Percentiles rank a stretch among this genome's conserved stretches.
phyloP scores from a whole-genome alignment of 1,139 yeast genomes.

The Suhomyces atakaporum region DNA sequence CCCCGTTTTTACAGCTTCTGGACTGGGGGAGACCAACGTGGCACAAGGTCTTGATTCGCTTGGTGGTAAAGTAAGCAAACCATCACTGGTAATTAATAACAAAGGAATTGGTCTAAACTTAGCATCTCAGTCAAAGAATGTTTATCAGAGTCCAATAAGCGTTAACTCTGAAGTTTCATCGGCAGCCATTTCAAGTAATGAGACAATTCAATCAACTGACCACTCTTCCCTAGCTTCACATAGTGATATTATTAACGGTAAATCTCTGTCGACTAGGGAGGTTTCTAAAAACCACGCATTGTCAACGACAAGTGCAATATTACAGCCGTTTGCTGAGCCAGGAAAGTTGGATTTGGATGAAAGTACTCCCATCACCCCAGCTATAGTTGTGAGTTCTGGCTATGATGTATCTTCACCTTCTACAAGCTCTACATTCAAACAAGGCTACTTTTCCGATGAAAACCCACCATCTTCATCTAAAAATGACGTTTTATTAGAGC shows the following conservation, averaged over 20 bases:
- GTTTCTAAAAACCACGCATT: slow-evolving; percentile 6
- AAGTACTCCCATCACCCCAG: slow-evolving; percentile 18
- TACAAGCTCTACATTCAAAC: slow-evolving; percentile 23
- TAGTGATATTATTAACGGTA: slow-evolving; percentile 17
- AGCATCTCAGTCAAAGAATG: slow-evolving; percentile 9
- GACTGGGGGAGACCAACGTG: neutral
- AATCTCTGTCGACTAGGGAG: slow-evolving; percentile 10
- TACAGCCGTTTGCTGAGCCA: neutral
- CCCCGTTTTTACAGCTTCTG: neutral
- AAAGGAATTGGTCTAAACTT: neutral
- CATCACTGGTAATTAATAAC: neutral
- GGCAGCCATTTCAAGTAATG: slow-evolving; percentile 31
- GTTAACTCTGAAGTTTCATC: slow-evolving; percentile 32
- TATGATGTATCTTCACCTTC: slow-evolving; percentile 23
- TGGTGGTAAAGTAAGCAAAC: neutral
- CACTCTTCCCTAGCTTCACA: slow-evolving; percentile 33
- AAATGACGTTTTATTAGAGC: neutral
- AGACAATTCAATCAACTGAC: slow-evolving; percentile 37
- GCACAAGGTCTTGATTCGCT: neutral
- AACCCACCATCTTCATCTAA: slow-evolving; percentile 1
- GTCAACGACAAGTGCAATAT: slow-evolving; percentile 1
- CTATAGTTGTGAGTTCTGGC: slow-evolving; percentile 26
- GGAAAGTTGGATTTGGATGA: slow-evolving; percentile 1
- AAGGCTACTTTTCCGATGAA: slow-evolving; percentile 17
- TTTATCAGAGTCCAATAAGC: slow-evolving; percentile 32